Percentiles rank a stretch among this genome's conserved stretches.
Conservation (phyloP, 345 rosid genomes). For the Barbarea vulgaris region DNA sequence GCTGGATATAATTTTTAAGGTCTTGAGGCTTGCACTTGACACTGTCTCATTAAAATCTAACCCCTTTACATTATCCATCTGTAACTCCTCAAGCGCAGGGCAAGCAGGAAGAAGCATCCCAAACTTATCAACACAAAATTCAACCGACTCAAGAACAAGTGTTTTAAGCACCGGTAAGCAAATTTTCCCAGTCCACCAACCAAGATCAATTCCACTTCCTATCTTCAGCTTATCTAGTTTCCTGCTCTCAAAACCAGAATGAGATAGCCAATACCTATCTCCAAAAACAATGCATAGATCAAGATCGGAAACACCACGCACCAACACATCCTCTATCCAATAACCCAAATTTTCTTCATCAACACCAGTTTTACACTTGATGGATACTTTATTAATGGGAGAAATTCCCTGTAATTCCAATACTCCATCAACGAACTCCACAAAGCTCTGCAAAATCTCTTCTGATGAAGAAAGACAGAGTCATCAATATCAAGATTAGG, state of each 20-base stretch:
- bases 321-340: background rate
- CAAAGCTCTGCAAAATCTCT: background rate
- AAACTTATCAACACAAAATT: background rate
- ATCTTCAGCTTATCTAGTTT: too few species aligned
- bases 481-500: background rate
- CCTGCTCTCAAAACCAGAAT: too few species aligned
- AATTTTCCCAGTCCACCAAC: background rate
- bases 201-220: background rate
- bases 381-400: background rate
- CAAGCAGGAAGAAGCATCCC: constrained; percentile 5
- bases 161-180: background rate
- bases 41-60: background rate
- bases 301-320: background rate
- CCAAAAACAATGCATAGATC: background rate
- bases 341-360: background rate
- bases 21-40: background rate
- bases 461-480: background rate
- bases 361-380: background rate
- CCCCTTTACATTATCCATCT: background rate
- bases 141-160: background rate
- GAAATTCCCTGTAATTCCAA: background rate
- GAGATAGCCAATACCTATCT: too few species aligned
- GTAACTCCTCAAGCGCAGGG: constrained; percentile 5
- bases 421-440: background rate
- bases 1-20: background rate